Evolutionary conservation across 768 basidiomycete species (phyloP).

Genomic region (Trichaptum fuscoviolaceum): DNA sequence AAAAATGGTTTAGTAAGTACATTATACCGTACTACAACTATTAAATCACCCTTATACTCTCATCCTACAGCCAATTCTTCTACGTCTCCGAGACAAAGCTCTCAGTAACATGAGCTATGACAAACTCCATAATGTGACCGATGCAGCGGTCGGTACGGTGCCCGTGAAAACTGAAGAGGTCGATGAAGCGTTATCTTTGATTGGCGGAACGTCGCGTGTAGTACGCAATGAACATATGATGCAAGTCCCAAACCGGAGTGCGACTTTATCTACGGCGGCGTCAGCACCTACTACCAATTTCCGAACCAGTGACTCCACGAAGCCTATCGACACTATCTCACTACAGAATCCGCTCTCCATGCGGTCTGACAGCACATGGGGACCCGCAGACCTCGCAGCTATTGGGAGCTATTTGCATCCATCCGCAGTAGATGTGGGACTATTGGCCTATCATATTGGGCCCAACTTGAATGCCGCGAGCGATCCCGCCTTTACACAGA

Average conservation of each 20-base stretch:
- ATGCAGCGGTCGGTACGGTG: background rate
- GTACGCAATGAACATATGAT: background rate
- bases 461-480: too few relatives aligned
- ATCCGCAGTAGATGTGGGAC: too few relatives aligned
- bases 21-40: background rate
- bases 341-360: slow-evolving; percentile 22
- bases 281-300: background rate
- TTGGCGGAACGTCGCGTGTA: background rate
- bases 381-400: too few relatives aligned
- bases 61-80: background rate
- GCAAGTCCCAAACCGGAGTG: background rate
- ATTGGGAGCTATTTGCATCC: too few relatives aligned
- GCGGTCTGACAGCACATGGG: too few relatives aligned
- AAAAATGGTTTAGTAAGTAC: background rate
- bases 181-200: background rate
- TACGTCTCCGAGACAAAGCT: background rate
- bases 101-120: background rate
- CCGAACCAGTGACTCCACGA: background rate
- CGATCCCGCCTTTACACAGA: background rate
- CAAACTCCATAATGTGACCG: background rate
- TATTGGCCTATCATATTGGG: too few relatives aligned
- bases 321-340: background rate
- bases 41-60: background rate
- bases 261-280: background rate
- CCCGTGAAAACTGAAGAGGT: background rate